Percentiles rank a stretch among this genome's conserved stretches.
Conservation (phyloP, 805 yeast genomes). For the Candida orba region DNA sequence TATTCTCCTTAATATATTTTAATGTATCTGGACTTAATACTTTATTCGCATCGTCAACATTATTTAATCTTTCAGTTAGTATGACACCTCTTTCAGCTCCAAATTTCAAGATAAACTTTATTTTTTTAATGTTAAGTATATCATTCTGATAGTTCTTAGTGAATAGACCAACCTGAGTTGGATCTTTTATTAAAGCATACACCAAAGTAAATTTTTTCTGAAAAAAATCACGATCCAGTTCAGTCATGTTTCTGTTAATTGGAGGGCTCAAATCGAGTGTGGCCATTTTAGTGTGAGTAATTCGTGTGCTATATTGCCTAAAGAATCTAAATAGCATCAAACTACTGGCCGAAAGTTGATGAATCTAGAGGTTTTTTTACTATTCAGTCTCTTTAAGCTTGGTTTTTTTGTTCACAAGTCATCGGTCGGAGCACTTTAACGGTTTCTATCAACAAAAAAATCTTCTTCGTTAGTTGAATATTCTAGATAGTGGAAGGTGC, state of each 20-base stretch:
- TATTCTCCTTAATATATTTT: constrained; percentile 38
- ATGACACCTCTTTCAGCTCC: constrained; percentile 39
- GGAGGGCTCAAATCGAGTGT: constrained; percentile 46
- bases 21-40: constrained; percentile 37
- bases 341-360: neutral
- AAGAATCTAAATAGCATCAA: constrained; percentile 4
- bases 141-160: constrained; percentile 52
- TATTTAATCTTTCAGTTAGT: constrained; percentile 44
- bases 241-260: constrained; percentile 53
- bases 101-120: constrained; percentile 57
- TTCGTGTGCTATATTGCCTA: neutral
- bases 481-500: too few relatives aligned
- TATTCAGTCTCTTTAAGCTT: too few relatives aligned
- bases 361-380: too few relatives aligned
- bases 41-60: constrained; percentile 29
- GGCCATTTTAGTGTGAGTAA: neutral
- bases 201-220: constrained; percentile 48
- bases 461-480: too few relatives aligned
- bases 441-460: too few relatives aligned
- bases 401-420: too few relatives aligned
- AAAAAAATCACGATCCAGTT: constrained; percentile 63
- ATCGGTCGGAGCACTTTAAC: too few relatives aligned
- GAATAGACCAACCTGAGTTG: constrained; percentile 40
- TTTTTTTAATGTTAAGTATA: constrained; percentile 60
- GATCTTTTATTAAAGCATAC: constrained; percentile 65